Evolutionary conservation across 1,139 yeast species (phyloP).

Genomic region (Scheffersomyces segobiensis): DNA sequence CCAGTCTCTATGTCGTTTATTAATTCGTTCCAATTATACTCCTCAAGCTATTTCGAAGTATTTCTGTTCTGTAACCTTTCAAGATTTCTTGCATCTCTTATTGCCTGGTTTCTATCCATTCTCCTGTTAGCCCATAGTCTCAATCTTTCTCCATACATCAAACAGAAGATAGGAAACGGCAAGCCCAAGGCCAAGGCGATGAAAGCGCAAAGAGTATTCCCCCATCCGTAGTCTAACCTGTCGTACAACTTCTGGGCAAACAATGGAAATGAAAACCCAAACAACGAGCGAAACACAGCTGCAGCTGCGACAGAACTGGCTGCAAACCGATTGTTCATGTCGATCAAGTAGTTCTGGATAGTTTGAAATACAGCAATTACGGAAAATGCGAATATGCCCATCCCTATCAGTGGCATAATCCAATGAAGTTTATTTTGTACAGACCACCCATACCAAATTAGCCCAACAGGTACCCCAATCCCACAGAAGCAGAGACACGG

Average conservation of each 20-base stretch:
- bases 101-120: constrained; percentile 41
- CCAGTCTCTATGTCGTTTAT: not conserved
- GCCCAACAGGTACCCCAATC: constrained; percentile 49
- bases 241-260: constrained; percentile 48
- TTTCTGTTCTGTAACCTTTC: constrained; percentile 21
- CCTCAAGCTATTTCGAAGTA: not conserved
- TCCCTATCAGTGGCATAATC: constrained; percentile 60
- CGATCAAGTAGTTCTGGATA: constrained; percentile 61
- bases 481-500: constrained; percentile 49
- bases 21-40: not conserved
- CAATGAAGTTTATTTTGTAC: constrained; percentile 51
- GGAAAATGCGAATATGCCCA: constrained; percentile 56
- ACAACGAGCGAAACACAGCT: constrained; percentile 57
- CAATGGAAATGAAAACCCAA: constrained; percentile 58
- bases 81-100: constrained; percentile 37
- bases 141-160: constrained; percentile 54
- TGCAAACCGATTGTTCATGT: constrained; percentile 64
- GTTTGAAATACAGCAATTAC: constrained; percentile 60
- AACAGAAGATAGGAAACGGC: constrained; percentile 62
- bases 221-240: constrained; percentile 62
- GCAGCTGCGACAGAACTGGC: constrained; percentile 65
- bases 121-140: constrained; percentile 56
- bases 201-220: constrained; percentile 60
- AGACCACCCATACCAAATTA: constrained; percentile 67
- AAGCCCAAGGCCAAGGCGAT: constrained; percentile 57